Evolutionary conservation across 2,329 filamentous ascomycete genomes (phyloP).

Genomic region (Meredithiella fracta): DNA sequence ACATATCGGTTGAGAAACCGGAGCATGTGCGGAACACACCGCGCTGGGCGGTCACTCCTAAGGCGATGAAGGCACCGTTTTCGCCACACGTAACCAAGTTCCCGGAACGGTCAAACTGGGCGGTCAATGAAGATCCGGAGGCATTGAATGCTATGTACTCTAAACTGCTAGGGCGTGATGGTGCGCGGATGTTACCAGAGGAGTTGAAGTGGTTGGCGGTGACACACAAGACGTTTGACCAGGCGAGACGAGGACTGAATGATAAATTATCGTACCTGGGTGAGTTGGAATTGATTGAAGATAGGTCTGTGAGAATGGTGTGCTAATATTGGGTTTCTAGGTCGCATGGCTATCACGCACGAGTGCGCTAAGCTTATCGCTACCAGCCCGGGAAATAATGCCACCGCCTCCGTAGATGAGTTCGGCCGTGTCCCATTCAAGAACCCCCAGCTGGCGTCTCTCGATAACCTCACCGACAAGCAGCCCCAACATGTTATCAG

Average conservation of each 20-base stretch:
- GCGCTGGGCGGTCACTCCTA: conserved; percentile 56
- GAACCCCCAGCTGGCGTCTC: conserved; percentile 53
- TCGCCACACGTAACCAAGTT: conserved; percentile 41
- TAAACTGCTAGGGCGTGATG: conserved; percentile 55
- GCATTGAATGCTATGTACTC: conserved; percentile 64
- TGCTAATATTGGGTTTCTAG: conserved; percentile 14
- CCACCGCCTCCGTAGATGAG: conserved; percentile 25
- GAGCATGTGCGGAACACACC: conserved; percentile 23
- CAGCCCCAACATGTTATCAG: conserved; percentile 46
- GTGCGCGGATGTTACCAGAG: conserved; percentile 60
- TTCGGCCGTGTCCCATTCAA: conserved; percentile 48
- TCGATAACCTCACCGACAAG: conserved; percentile 51
- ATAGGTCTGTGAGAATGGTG: neutral
- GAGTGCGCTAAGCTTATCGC: conserved; percentile 37
- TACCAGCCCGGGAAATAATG: conserved; percentile 25
- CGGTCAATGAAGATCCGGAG: conserved; percentile 59
- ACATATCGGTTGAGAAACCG: neutral
- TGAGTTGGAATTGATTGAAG: conserved; percentile 4
- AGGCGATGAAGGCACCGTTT: conserved; percentile 53
- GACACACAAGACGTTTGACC: conserved; percentile 96
- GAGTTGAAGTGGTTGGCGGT: conserved; percentile 94
- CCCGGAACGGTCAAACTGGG: conserved; percentile 38
- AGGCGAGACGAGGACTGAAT: conserved; percentile 86
- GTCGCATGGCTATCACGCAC: conserved; percentile 19
- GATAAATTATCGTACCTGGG: conserved; percentile 53